Conservation (phyloP, 331 rosid genomes). For the Malus hybrid region DNA sequence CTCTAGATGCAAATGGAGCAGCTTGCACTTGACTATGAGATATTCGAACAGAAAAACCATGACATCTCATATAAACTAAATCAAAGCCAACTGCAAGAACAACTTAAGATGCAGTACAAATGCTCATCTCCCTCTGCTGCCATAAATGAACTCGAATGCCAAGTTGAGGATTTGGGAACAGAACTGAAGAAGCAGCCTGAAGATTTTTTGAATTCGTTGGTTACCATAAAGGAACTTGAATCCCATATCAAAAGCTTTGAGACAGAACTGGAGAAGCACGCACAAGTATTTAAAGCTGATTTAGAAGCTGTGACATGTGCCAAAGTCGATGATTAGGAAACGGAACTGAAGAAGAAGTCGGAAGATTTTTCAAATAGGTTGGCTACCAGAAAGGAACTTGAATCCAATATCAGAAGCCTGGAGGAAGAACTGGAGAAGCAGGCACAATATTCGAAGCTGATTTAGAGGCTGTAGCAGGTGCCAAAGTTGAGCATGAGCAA, state of each 20-base stretch:
- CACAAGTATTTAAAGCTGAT: constrained; percentile 61
- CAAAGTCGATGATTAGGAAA: constrained; percentile 30
- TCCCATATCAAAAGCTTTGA: constrained; percentile 55
- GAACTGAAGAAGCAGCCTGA: constrained; percentile 63
- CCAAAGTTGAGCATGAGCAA: constrained; percentile 80
- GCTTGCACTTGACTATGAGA: constrained; percentile 91
- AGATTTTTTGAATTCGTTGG: constrained; percentile 59
- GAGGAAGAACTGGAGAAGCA: constrained; percentile 78
- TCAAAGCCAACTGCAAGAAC: constrained; percentile 84
- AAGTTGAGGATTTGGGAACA: constrained; percentile 51
- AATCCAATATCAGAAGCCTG: constrained; percentile 50
- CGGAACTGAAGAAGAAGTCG: constrained; percentile 58
- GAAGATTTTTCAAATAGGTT: constrained; percentile 58
- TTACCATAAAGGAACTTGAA: constrained; percentile 60
- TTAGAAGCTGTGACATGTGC: constrained; percentile 49
- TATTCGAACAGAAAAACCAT: constrained; percentile 90
- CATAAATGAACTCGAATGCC: constrained; percentile 36
- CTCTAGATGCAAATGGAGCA: constrained; percentile 89
- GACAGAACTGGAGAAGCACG: constrained; percentile 66
- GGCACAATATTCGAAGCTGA: constrained; percentile 63
- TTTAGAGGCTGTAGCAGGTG: constrained; percentile 49
- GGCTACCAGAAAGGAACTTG: constrained; percentile 54
- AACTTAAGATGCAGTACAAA: constrained; percentile 65
- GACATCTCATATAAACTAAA: constrained; percentile 55
- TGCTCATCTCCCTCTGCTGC: constrained; percentile 42